Evolutionary conservation across 192 early-diverging fungal species (phyloP), one percentile per base, ranked within the genome.

Genomic region (Coemansia sp.): DNA sequence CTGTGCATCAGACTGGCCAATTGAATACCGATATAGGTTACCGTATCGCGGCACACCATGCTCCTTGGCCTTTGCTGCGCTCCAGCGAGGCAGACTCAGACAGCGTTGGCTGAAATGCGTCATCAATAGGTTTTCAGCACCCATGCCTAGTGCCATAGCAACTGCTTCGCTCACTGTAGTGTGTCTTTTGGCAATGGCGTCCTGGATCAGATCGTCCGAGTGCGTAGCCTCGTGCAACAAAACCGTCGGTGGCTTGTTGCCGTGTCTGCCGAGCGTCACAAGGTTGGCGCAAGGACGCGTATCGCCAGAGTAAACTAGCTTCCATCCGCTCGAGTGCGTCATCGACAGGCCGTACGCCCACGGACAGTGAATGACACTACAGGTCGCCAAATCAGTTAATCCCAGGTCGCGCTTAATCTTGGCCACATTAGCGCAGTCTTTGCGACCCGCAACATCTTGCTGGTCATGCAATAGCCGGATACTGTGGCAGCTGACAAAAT

Each of bases 61-160:
- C 2, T 25, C 38, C 20, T 59, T 34, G 20, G 75, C 59, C 10
- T 51, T 69, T 14, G 42, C 40, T 22, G 32, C 12, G 8, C 40
- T 49, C 80, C 80, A 82, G 10, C 64, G 63, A 14, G 80, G 74
- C 34, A 77, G 60, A 5, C 52, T 62, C 59, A 82, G 48, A 30
- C 96, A 99, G 14, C 97, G 86, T 76, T 97, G 95, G 67, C 93
- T 95, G 74, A 99, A 99, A 66, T 99, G 97, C 32, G 94, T 99
- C 45, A 99, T 76, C 32, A 99, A 69, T 17, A 93, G 84, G 61
- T 88, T 87, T 54, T 89, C 84, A 22, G 94, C 94, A 4, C 89
- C 85, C 95, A 97, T 97, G 11, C 80, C 81, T 49, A 87, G 69
- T 3, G 88, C 94, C 57, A 99, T 90, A 48, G 86, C 78, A 20